A percentile compares a stretch with the other conserved stretches of the same genome.
These are phyloP conservation scores for Termitomyces heimii DNA, from an alignment of 768 basidiomycete species.

Conservation along the genomic window DNA sequence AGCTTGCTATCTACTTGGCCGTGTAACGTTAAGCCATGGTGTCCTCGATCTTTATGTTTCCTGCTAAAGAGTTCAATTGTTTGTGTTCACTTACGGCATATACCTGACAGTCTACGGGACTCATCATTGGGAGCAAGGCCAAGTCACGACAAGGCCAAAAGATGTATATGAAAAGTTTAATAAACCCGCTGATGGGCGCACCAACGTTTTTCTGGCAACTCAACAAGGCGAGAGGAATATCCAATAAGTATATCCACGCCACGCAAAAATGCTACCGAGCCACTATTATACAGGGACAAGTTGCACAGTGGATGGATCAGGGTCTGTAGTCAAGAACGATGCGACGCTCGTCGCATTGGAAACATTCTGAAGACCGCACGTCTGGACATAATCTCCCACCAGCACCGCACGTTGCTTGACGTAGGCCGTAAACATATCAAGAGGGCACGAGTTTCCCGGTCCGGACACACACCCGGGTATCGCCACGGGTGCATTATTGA, in stretches of 20 bases:
- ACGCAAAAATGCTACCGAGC: not conserved
- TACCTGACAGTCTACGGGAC: too few relatives aligned
- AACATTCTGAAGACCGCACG: constrained; percentile 26
- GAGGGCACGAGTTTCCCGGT: constrained; percentile 31
- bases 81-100: too few relatives aligned
- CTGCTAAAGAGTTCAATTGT: too few relatives aligned
- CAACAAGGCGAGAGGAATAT: too few relatives aligned
- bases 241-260: not conserved
- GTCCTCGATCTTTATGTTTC: too few relatives aligned
- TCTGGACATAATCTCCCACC: constrained; percentile 31
- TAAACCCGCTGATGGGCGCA: too few relatives aligned
- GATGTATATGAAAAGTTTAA: too few relatives aligned
- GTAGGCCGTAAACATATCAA: constrained; percentile 25
- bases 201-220: too few relatives aligned
- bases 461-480: constrained; percentile 34
- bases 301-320: constrained; percentile 6
- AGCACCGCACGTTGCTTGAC: constrained; percentile 20
- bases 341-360: constrained; percentile 18
- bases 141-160: too few relatives aligned
- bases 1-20: too few relatives aligned
- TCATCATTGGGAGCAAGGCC: too few relatives aligned
- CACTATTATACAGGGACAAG: not conserved
- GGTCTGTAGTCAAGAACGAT: constrained; percentile 17
- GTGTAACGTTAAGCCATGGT: too few relatives aligned
- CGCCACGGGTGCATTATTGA: constrained; percentile 33